Percentiles rank a stretch among this genome's conserved stretches.
Evolutionary conservation across 2,329 filamentous ascomycete genomes (phyloP).

Genomic region (Colletotrichum musicola): DNA sequence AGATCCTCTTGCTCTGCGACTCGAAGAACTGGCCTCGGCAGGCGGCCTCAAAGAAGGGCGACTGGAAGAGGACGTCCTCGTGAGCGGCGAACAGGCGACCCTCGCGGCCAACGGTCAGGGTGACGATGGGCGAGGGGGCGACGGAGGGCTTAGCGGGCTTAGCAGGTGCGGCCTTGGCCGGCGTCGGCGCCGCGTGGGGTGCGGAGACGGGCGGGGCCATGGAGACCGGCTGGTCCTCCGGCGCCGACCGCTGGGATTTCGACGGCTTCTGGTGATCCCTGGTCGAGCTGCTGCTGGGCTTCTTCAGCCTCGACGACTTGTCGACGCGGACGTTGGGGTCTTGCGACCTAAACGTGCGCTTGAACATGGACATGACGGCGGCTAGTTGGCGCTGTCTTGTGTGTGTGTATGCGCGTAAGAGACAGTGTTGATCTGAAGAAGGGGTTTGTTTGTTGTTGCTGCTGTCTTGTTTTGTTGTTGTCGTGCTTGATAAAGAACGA

Average conservation of each 20-base stretch:
- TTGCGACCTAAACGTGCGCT: conserved; percentile 87
- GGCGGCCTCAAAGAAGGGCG: conserved; percentile 83
- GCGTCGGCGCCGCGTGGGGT: conserved; percentile 63
- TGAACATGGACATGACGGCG: conserved; percentile 78
- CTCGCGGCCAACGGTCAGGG: conserved; percentile 85
- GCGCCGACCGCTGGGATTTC: conserved; percentile 89
- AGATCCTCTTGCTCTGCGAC: conserved; percentile 82
- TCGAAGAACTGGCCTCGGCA: conserved; percentile 78
- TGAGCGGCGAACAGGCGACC: conserved; percentile 94
- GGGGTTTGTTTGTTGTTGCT: conserved; percentile 13
- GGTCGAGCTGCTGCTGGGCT: conserved; percentile 53
- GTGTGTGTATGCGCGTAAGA: conserved; percentile 14
- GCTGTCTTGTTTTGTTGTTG: conserved; percentile 24
- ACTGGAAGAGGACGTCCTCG: conserved; percentile 89
- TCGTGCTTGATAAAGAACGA: conserved; percentile 23
- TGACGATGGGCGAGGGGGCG: conserved; percentile 80
- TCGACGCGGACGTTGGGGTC: conserved; percentile 78
- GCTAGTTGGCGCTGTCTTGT: conserved; percentile 37
- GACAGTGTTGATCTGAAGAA: conserved; percentile 27
- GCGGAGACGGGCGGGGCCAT: conserved; percentile 48
- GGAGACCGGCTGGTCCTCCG: conserved; percentile 62
- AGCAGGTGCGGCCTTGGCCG: conserved; percentile 50
- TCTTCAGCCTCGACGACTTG: conserved; percentile 88
- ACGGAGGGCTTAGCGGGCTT: conserved; percentile 42
- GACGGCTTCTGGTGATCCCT: conserved; percentile 83